Percentiles rank a stretch among this genome's conserved stretches.
Conservation (phyloP, 1,284 basidiomycete species). For the Macrocystidia cucumis region DNA sequence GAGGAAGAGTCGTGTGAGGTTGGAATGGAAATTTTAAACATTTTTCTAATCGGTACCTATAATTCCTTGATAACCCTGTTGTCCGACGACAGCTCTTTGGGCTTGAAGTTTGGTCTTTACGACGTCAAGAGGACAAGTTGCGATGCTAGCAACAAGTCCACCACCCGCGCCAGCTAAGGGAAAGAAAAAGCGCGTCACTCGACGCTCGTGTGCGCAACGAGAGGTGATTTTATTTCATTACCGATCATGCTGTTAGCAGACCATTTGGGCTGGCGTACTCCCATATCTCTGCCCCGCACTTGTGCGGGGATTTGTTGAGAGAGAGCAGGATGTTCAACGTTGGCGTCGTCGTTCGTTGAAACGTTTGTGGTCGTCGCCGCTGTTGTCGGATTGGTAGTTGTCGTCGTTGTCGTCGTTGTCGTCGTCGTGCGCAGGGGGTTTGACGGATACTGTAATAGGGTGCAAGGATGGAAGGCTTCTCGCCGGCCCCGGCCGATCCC, state of each 20-base stretch:
- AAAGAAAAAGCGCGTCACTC: not conserved
- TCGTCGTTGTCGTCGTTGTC: too few relatives aligned
- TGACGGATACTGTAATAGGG: too few relatives aligned
- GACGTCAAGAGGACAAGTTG: slow-evolving; percentile 96
- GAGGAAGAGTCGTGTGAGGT: slow-evolving; percentile 9
- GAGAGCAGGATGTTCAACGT: too few relatives aligned
- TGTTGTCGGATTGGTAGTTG: too few relatives aligned
- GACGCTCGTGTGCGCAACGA: slow-evolving; percentile 1
- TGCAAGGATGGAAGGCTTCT: too few relatives aligned
- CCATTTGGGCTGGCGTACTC: slow-evolving; percentile 48
- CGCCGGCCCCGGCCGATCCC: too few relatives aligned
- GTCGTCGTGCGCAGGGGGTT: too few relatives aligned
- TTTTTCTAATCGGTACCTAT: slow-evolving; percentile 64
- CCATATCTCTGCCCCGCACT: slow-evolving; percentile 60
- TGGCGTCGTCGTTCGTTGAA: too few relatives aligned
- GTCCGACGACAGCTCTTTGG: slow-evolving; percentile 61
- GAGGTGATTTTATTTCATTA: slow-evolving; percentile 5
- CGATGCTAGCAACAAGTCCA: slow-evolving; percentile 87
- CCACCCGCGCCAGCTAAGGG: slow-evolving; percentile 73
- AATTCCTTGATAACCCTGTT: slow-evolving; percentile 71
- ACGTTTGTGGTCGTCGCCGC: too few relatives aligned
- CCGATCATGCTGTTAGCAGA: slow-evolving; percentile 69
- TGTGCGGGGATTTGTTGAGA: too few relatives aligned
- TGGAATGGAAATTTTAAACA: slow-evolving; percentile 5
- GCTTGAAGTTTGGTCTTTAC: slow-evolving; percentile 97